phyloP scores from a whole-genome alignment of 2,329 filamentous ascomycete species.

The Ceratocystis variospora region DNA sequence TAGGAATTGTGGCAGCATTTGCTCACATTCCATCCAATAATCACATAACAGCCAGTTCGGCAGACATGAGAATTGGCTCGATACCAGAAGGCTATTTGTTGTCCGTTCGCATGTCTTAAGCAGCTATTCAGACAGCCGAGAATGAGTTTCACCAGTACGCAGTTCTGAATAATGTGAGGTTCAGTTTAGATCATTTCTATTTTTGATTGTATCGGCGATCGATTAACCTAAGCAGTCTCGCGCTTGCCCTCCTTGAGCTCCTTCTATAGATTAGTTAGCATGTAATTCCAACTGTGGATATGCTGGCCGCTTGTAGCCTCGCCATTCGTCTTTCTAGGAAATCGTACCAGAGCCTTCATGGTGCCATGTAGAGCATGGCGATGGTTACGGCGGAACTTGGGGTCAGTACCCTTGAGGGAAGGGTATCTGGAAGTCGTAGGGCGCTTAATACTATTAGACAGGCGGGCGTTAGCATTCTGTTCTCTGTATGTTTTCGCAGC shows the following conservation, averaged over 20 bases:
- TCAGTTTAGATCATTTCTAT: constrained; percentile 19
- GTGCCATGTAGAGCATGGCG: constrained; percentile 99
- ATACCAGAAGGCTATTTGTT: no score
- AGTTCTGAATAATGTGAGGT: background rate
- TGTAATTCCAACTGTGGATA: background rate
- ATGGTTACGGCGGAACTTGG: constrained; percentile 99
- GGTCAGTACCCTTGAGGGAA: constrained; percentile 95
- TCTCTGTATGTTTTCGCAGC: background rate
- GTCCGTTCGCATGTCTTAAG: background rate
- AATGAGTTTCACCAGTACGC: no score
- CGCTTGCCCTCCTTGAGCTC: constrained; percentile 95
- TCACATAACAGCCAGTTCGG: no score
- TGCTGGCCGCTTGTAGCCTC: background rate
- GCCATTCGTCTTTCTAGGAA: background rate
- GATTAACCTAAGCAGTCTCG: constrained; percentile 54
- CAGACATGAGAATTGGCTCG: no score
- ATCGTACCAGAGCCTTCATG: constrained; percentile 86
- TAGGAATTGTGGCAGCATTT: no score
- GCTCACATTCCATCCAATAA: no score
- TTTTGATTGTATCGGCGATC: constrained; percentile 17
- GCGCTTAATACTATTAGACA: constrained; percentile 86
- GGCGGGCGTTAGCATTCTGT: background rate
- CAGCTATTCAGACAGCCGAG: no score
- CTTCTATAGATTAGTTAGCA: constrained; percentile 52
- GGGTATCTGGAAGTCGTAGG: constrained; percentile 98